Percentiles rank a stretch among this genome's conserved stretches.
Evolutionary conservation across 169 alveolate species (phyloP).

Genomic region (Cryptosporidium meleagridis): DNA sequence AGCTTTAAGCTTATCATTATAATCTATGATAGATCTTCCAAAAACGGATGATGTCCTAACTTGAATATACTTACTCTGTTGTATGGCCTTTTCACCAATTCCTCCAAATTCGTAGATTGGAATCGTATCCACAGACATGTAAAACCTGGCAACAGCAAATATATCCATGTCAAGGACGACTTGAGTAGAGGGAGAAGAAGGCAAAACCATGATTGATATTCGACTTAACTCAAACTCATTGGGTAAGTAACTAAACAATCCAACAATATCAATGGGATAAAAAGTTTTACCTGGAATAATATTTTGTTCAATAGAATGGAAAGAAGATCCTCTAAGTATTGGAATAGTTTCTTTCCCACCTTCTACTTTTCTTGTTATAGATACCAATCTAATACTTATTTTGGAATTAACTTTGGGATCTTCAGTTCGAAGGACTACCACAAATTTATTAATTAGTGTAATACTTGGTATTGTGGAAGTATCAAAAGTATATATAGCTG

Average conservation of each 20-base stretch:
- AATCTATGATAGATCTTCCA: constrained; percentile 68
- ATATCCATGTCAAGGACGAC: not conserved
- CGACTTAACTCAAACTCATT: constrained; percentile 15
- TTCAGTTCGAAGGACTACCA: not conserved
- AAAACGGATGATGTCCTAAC: constrained; percentile 34
- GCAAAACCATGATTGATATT: constrained; percentile 13
- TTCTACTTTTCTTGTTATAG: not conserved
- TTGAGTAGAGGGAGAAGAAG: constrained; percentile 9
- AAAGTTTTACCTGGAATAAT: constrained; percentile 28
- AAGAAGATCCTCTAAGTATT: constrained; percentile 56
- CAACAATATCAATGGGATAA: constrained; percentile 46
- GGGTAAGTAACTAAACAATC: constrained; percentile 30
- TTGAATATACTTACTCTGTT: constrained; percentile 45
- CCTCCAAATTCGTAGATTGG: constrained; percentile 44
- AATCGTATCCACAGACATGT: constrained; percentile 4
- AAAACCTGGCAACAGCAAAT: constrained; percentile 27
- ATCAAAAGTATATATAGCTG: constrained; percentile 37
- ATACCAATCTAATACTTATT: constrained; percentile 43
- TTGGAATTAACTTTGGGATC: not conserved
- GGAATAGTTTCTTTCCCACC: not conserved
- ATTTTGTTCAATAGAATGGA: constrained; percentile 25
- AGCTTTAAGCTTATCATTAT: not conserved
- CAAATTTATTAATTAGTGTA: constrained; percentile 28
- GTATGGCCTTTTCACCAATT: constrained; percentile 63
- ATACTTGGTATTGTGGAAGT: constrained; percentile 56